Percentiles rank a stretch among this genome's conserved stretches.
These are phyloP conservation scores for Nakaseomyces nivariensis DNA, from an alignment of 1,139 yeast genomes.

Conservation along the genomic window DNA sequence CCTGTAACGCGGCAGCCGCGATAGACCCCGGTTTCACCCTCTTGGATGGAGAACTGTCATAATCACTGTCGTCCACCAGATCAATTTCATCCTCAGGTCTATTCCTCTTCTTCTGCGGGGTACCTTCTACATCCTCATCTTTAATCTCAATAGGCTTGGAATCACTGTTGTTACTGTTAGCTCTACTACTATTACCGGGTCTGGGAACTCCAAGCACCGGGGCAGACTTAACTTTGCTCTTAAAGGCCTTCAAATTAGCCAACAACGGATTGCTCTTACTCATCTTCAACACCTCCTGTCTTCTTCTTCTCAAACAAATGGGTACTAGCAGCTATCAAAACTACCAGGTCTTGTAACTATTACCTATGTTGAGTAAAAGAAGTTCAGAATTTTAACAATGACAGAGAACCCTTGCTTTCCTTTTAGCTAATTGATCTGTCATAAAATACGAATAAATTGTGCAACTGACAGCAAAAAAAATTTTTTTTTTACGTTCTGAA, in stretches of 20 bases:
- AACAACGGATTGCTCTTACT: constrained; percentile 31
- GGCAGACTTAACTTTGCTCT: constrained; percentile 46
- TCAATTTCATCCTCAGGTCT: constrained; percentile 18
- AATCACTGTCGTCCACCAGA: constrained; percentile 17
- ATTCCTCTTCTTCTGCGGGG: constrained; percentile 6
- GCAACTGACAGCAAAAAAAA: too few species aligned
- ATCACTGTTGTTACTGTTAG: not conserved
- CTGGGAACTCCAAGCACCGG: constrained; percentile 31
- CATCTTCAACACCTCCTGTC: constrained; percentile 4
- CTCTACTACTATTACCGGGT: not conserved
- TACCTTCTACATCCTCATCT: constrained; percentile 5
- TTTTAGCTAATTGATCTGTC: too few species aligned
- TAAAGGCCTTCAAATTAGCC: constrained; percentile 51
- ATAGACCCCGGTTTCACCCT: constrained; percentile 31
- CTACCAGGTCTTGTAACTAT: too few species aligned
- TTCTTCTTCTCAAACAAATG: too few species aligned
- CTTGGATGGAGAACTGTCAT: constrained; percentile 20
- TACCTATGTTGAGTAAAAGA: too few species aligned
- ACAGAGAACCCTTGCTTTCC: too few species aligned
- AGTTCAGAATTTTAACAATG: too few species aligned
- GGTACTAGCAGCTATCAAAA: too few species aligned
- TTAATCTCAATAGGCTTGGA: constrained; percentile 8
- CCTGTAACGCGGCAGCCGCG: constrained; percentile 27
- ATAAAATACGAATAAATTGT: too few species aligned
- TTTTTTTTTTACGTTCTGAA: too few species aligned